Evolutionary conservation across 1,284 basidiomycete species (phyloP), one percentile per base, ranked within the genome.

Genomic region (Vanrija sp.): DNA sequence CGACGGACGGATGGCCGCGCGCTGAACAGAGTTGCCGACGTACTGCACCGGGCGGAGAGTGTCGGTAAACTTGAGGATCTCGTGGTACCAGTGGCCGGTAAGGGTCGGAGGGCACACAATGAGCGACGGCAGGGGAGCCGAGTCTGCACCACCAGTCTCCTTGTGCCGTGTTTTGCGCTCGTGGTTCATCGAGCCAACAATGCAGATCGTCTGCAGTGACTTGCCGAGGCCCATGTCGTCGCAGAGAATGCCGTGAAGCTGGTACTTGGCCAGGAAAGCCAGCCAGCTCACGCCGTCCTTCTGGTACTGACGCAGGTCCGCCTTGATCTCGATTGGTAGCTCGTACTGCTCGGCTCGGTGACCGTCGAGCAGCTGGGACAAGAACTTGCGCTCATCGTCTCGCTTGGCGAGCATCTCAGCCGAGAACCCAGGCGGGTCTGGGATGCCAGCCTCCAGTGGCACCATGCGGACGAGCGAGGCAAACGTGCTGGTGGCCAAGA

Each of bases 141-240:
- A 78, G 69, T 96, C 91, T 0, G 88, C 83, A 0, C 86, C 84
- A 41, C 83, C 76, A 5, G 85, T 88, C 56, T 83, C 79, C 65
- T 84, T 80, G 74, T 85, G 80, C 60, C 81, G 83, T 68, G 87
- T 80, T 7, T 83, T 80, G 10, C 95, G 85, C 75, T 99, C 96
- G 67, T 85, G 82, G 66, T 96, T 92, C 76, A 95, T 97, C 77
- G 90, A 87, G 1, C 92, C 89, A 23, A 99, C 80, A 60, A 99
- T 98, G 68, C 93, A 96, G 65, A 99, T 98, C 0, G 95, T 96
- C 75, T 99, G 96, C 15, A 98, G 78, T 1, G 94, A 98, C 79
- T 99, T 99, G 24, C 96, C 96, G 7, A 99, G 84, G 60, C 96
- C 96, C 95, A 98, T 98, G 69, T 98, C 90, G 71, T 99, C 96